Percentiles rank a stretch among this genome's conserved stretches.
These are phyloP conservation scores for Cryptococcus sp. DNA, from an alignment of 1,284 basidiomycete species.

Conservation along the genomic window DNA sequence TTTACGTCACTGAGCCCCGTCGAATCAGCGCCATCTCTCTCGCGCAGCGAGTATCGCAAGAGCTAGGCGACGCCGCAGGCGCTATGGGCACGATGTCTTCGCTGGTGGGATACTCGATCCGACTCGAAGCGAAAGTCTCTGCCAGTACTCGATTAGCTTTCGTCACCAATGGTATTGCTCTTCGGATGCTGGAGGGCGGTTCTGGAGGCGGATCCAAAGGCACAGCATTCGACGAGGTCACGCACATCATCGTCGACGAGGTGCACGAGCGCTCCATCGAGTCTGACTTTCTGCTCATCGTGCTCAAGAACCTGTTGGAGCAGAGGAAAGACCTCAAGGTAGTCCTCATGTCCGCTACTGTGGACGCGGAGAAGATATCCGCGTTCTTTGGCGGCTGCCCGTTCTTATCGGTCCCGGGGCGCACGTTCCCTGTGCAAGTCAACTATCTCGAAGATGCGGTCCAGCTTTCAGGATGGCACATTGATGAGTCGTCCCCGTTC, in stretches of 20 bases:
- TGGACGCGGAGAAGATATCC: constrained; percentile 94
- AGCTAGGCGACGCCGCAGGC: constrained; percentile 83
- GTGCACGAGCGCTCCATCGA: constrained; percentile 95
- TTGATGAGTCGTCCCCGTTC: constrained; percentile 82
- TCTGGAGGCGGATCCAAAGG: constrained; percentile 65
- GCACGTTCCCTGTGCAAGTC: constrained; percentile 94
- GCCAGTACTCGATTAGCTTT: constrained; percentile 78
- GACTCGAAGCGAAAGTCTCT: constrained; percentile 85
- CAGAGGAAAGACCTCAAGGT: constrained; percentile 84
- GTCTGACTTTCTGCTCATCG: constrained; percentile 94
- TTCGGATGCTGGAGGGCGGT: constrained; percentile 84
- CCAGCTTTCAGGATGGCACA: constrained; percentile 79
- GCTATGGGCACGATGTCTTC: constrained; percentile 78
- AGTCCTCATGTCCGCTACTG: constrained; percentile 95
- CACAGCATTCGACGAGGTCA: constrained; percentile 89
- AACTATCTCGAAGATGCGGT: constrained; percentile 91
- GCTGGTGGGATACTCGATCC: constrained; percentile 92
- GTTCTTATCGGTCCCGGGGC: constrained; percentile 83
- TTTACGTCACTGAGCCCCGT: constrained; percentile 94
- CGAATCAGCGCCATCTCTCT: constrained; percentile 97
- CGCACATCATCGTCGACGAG: constrained; percentile 54
- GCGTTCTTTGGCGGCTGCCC: constrained; percentile 89
- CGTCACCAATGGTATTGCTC: constrained; percentile 92
- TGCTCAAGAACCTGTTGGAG: constrained; percentile 82
- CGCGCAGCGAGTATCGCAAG: constrained; percentile 90